Evolutionary conservation across 148 eudicot species (phyloP).

Genomic region (Rhododendron molle): DNA sequence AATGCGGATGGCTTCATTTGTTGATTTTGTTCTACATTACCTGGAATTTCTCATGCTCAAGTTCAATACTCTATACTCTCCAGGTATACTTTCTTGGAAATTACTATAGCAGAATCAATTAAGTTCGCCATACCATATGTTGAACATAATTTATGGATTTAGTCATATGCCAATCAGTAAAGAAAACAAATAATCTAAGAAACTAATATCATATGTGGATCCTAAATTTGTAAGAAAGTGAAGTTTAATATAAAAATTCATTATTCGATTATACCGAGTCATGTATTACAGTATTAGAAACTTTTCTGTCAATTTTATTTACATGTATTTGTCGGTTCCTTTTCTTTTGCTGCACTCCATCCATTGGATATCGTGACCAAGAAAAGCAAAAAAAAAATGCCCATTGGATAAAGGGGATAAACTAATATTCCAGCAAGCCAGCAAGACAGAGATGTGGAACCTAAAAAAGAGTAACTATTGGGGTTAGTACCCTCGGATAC

Average conservation of each 20-base stretch:
- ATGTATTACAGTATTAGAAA: no score
- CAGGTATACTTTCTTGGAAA: slow-evolving; percentile 37
- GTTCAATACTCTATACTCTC: slow-evolving; percentile 67
- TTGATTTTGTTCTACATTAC: slow-evolving; percentile 75
- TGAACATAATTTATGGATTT: background rate
- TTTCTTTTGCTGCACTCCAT: background rate
- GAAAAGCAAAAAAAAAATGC: no score
- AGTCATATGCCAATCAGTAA: no score
- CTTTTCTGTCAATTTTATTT: no score
- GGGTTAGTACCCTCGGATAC: no score
- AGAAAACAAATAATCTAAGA: no score
- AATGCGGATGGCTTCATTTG: slow-evolving; percentile 88
- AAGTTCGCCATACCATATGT: background rate
- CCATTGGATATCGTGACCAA: background rate
- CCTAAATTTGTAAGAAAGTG: no score
- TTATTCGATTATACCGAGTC: no score
- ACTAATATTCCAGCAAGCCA: no score
- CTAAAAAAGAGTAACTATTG: no score
- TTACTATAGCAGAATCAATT: background rate
- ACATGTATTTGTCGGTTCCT: background rate
- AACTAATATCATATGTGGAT: no score
- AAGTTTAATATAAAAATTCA: no score
- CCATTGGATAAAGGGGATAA: background rate
- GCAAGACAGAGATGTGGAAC: background rate
- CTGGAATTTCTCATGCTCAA: slow-evolving; percentile 75